A percentile compares a stretch with the other conserved stretches of the same genome.
phyloP scores from a whole-genome alignment of 805 yeast species.

The Starmerella apis region DNA sequence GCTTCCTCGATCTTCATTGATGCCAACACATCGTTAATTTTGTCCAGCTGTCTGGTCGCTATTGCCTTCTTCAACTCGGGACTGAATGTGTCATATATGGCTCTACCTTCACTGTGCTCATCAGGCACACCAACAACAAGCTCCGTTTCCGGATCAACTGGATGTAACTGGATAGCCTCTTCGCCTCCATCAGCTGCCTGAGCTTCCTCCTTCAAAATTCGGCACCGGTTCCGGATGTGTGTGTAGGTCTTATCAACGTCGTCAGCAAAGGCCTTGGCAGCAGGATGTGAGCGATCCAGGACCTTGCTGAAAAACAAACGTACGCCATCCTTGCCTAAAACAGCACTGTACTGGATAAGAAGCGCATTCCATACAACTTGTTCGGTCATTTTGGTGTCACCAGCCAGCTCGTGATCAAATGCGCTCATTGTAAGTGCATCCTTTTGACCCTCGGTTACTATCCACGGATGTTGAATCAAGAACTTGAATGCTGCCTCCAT shows the following conservation, averaged over 20 bases:
- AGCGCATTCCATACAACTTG: constrained; percentile 72
- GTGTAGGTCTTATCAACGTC: constrained; percentile 65
- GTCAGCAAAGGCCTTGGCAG: constrained; percentile 54
- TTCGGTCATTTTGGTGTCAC: constrained; percentile 44
- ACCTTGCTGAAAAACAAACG: constrained; percentile 60
- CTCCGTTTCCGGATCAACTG: constrained; percentile 74
- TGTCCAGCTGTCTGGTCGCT: constrained; percentile 58
- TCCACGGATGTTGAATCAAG: constrained; percentile 47
- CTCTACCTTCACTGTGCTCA: constrained; percentile 31
- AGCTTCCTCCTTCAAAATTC: constrained; percentile 42
- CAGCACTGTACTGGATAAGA: constrained; percentile 57
- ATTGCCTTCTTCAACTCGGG: constrained; percentile 68
- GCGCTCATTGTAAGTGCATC: constrained; percentile 90
- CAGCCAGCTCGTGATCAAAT: constrained; percentile 67
- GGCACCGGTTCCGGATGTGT: constrained; percentile 70
- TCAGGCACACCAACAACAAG: constrained; percentile 52
- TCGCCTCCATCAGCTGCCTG: constrained; percentile 39
- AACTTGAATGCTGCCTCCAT: constrained; percentile 43
- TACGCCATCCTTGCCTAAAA: constrained; percentile 38
- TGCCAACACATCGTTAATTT: constrained; percentile 73
- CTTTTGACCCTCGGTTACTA: constrained; percentile 73
- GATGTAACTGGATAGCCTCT: constrained; percentile 75
- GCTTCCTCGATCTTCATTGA: constrained; percentile 65
- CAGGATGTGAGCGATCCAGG: constrained; percentile 45
- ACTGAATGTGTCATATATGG: constrained; percentile 45